A percentile compares a stretch with the other conserved stretches of the same genome.
phyloP scores from a whole-genome alignment of 192 early-diverging fungal species.

The Backusella australiensis region DNA sequence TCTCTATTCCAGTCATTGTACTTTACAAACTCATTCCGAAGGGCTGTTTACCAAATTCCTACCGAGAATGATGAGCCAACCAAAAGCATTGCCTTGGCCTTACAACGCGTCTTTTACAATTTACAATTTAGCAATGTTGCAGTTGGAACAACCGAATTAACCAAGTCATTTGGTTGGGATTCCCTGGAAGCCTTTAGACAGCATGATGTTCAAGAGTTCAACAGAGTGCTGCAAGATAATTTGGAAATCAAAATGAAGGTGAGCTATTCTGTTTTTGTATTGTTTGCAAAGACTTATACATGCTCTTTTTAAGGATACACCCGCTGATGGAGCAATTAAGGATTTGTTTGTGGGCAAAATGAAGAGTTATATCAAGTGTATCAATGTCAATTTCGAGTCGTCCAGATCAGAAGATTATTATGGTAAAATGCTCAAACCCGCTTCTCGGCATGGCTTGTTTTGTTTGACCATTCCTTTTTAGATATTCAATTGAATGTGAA shows the following conservation, averaged over 20 bases:
- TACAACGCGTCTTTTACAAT: constrained; percentile 95
- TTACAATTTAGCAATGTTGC: constrained; percentile 68
- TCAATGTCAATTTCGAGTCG: constrained; percentile 93
- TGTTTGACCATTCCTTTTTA: constrained; percentile 21
- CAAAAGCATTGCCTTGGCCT: constrained; percentile 83
- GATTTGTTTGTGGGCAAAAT: constrained; percentile 95
- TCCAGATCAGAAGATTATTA: constrained; percentile 94
- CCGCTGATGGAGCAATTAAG: constrained; percentile 88
- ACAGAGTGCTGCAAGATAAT: constrained; percentile 95
- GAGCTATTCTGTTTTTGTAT: background rate
- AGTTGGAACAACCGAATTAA: constrained; percentile 92
- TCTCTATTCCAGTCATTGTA: constrained; percentile 94
- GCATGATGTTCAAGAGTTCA: constrained; percentile 99
- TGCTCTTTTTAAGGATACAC: constrained; percentile 56
- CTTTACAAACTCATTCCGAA: constrained; percentile 92
- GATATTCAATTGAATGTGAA: constrained; percentile 98
- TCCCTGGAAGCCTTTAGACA: constrained; percentile 93
- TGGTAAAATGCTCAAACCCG: constrained; percentile 39
- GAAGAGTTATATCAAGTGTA: constrained; percentile 96
- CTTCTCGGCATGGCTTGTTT: background rate
- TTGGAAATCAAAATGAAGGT: constrained; percentile 98
- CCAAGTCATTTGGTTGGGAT: constrained; percentile 98
- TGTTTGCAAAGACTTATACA: too few relatives aligned
- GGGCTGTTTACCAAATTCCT: constrained; percentile 90
- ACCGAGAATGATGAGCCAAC: constrained; percentile 86